Conservation (phyloP, 2,329 filamentous ascomycete species). For the Colletotrichum salicis region DNA sequence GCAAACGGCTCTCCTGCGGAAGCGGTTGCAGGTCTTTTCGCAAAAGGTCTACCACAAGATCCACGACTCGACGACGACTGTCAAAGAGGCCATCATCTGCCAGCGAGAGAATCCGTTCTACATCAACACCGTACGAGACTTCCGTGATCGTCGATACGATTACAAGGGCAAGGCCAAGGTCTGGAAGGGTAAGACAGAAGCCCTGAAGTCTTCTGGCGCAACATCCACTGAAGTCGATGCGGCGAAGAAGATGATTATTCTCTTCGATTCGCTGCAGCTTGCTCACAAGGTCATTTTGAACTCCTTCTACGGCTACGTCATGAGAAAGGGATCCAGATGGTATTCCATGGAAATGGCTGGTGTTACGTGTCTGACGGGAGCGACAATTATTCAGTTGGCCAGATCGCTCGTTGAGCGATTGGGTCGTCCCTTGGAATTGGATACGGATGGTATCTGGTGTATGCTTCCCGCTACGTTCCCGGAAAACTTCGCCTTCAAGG, state of each 20-base stretch:
- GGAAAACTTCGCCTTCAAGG: constrained; percentile 93
- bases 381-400: constrained; percentile 96
- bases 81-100: constrained; percentile 96
- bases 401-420: constrained; percentile 92
- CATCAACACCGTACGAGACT: constrained; percentile 94
- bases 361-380: constrained; percentile 95
- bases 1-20: constrained; percentile 82
- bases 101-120: constrained; percentile 99
- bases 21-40: constrained; percentile 89
- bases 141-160: constrained; percentile 96
- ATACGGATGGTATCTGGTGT: constrained; percentile 99
- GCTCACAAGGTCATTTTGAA: constrained; percentile 99
- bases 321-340: constrained; percentile 98
- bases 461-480: constrained; percentile 97
- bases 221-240: constrained; percentile 82
- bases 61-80: constrained; percentile 90
- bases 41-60: constrained; percentile 99
- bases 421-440: constrained; percentile 89
- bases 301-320: constrained; percentile 99
- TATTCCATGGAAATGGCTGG: constrained; percentile 99
- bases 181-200: constrained; percentile 96
- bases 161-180: constrained; percentile 98
- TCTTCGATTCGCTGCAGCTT: constrained; percentile 95
- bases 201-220: constrained; percentile 85
- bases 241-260: constrained; percentile 97